Conservation (phyloP, 768 basidiomycete genomes). For the Lactarius trivialis region DNA sequence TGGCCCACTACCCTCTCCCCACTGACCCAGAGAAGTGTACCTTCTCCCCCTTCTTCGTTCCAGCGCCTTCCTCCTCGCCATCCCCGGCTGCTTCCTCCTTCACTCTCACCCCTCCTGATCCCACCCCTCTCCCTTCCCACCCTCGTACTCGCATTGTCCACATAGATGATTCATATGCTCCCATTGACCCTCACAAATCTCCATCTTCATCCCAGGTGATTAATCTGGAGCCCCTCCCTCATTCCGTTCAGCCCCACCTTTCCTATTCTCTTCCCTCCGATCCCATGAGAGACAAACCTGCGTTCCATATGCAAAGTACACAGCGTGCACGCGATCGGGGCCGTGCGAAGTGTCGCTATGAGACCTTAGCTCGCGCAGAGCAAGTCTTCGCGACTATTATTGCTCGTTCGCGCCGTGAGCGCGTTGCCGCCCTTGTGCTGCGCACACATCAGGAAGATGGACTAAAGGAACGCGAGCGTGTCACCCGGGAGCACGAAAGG, state of each 20-base stretch:
- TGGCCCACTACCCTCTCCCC: conserved; percentile 14
- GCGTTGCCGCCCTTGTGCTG: not conserved
- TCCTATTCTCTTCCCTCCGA: not conserved
- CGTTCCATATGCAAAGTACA: not conserved
- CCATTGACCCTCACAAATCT: conserved; percentile 14
- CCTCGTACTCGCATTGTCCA: conserved; percentile 2
- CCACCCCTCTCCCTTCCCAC: conserved; percentile 6
- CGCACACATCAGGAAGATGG: conserved; percentile 17
- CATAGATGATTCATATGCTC: conserved; percentile 7
- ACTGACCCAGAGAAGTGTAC: conserved; percentile 14
- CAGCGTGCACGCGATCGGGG: conserved; percentile 10
- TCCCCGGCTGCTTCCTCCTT: conserved; percentile 12
- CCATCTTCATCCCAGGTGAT: not conserved
- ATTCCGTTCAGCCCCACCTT: conserved; percentile 3
- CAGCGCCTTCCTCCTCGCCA: conserved; percentile 8
- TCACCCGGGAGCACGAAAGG: conserved; percentile 10
- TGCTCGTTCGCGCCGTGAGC: conserved; percentile 20
- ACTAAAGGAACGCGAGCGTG: conserved; percentile 4
- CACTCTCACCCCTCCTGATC: conserved; percentile 18
- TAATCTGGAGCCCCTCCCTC: conserved; percentile 2
- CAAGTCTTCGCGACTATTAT: conserved; percentile 11
- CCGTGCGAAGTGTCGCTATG: conserved; percentile 14
- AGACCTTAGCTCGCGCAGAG: conserved; percentile 14
- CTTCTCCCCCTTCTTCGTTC: not conserved
- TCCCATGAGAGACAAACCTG: not conserved